Evolutionary conservation across 495 filamentous ascomycete species (phyloP), one percentile per base, ranked within the genome.

Genomic region (Xylaria nigripes): DNA sequence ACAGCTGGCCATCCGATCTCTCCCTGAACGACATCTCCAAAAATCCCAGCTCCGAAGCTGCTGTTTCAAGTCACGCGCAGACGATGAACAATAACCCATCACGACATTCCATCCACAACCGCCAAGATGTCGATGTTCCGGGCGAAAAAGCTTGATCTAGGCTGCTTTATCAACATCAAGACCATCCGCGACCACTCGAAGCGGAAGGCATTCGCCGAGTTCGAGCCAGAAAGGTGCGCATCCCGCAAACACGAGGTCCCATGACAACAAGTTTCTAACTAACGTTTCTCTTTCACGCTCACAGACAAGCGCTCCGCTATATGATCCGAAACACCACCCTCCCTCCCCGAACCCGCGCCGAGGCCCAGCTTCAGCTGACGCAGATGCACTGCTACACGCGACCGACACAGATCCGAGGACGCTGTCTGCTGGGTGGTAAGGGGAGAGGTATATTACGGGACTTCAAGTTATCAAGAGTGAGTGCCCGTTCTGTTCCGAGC

Each of bases 351-450:
- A 82, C 82, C 22, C 84, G 93, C 57, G 90, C 87, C 50, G 86
- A 90, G 66, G 93, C 94, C 36, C 91, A 96, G 74, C 77, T 98
- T 24, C 83, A 96, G 70, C 80, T 98, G 47, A 83, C 87, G 9
- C 83, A 90, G 71, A 97, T 96, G 94, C 88, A 96, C 71, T 77
- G 79, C 76, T 95, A 96, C 70, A 97, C 94, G 13, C 80, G 90
- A 44, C 80, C 86, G 23, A 96, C 93, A 47, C 90, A 96, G 74
- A 90, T 98, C 66, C 83, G 84, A 69, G 96, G 96, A 68, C 77
- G 93, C 49, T 97, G 94, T 72, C 83, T 95, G 32, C 79, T 87
- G 56, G 90, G 88, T 51, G 94, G 94, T 3, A 91, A 86, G 68
- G 83, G 83, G 13, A 78, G 89, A 61, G 89, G 90, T 82, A 76